Evolutionary conservation across 805 yeast genomes (phyloP).

Genomic region (Priceomyces melissophilus): DNA sequence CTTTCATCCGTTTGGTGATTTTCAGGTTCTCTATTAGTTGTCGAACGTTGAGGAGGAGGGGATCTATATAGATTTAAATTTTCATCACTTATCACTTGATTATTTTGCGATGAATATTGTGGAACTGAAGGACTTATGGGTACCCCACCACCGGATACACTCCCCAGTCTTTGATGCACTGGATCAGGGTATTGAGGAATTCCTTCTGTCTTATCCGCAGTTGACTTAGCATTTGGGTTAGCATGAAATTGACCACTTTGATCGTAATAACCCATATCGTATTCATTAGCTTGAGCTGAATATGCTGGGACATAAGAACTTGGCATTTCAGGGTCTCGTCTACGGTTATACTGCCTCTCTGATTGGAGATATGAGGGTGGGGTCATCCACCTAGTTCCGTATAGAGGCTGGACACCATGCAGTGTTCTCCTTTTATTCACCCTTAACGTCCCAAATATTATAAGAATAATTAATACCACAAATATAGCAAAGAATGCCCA

Average conservation of each 20-base stretch:
- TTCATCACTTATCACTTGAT: slow-evolving; percentile 4
- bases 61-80: slow-evolving; percentile 12
- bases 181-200: slow-evolving; percentile 16
- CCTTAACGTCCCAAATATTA: slow-evolving; percentile 49
- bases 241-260: slow-evolving; percentile 46
- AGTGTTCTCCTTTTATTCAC: slow-evolving; percentile 52
- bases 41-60: slow-evolving; percentile 4
- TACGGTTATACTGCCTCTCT: slow-evolving; percentile 49
- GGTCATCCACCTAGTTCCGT: slow-evolving; percentile 82
- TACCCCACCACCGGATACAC: slow-evolving; percentile 11
- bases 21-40: too few species aligned
- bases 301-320: slow-evolving; percentile 62
- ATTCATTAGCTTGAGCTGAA: slow-evolving; percentile 60
- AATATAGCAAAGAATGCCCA: slow-evolving; percentile 69
- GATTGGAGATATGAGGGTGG: slow-evolving; percentile 77
- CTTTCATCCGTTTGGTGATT: too few species aligned
- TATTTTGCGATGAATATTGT: background rate
- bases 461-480: slow-evolving; percentile 43
- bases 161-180: slow-evolving; percentile 19
- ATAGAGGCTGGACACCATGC: slow-evolving; percentile 55
- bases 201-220: slow-evolving; percentile 4
- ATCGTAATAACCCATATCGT: slow-evolving; percentile 79
- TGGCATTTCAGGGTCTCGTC: slow-evolving; percentile 39
- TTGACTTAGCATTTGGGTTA: slow-evolving; percentile 27
- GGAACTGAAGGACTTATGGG: slow-evolving; percentile 11